Conservation (phyloP, 805 yeast species). For the Starmerella bombicola region DNA sequence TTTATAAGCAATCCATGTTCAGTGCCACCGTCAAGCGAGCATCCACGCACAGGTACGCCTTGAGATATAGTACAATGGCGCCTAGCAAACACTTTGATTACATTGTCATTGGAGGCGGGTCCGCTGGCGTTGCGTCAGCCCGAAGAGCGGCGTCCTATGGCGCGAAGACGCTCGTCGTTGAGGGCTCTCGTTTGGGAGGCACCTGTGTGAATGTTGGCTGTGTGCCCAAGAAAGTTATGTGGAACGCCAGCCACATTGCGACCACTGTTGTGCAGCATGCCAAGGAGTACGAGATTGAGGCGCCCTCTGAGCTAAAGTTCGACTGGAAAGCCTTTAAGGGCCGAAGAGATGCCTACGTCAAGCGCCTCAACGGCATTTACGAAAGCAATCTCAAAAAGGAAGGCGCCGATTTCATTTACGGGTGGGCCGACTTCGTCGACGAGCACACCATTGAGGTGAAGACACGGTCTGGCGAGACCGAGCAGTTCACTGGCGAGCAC, state of each 20-base stretch:
- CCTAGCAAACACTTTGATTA: conserved; percentile 66
- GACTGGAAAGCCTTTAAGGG: conserved; percentile 72
- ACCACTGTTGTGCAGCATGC: conserved; percentile 54
- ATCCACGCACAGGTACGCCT: not conserved
- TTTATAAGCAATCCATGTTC: no score
- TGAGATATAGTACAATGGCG: conserved; percentile 34
- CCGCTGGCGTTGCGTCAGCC: conserved; percentile 98
- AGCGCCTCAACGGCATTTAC: conserved; percentile 83
- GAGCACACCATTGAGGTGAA: conserved; percentile 56
- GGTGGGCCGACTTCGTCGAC: conserved; percentile 65
- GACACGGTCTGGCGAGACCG: conserved; percentile 46
- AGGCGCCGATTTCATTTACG: conserved; percentile 75
- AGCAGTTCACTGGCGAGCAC: conserved; percentile 63
- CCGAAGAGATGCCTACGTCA: conserved; percentile 84
- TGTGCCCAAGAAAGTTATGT: conserved; percentile 97
- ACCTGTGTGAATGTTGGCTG: conserved; percentile 99
- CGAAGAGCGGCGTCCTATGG: conserved; percentile 90
- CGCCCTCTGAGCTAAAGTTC: conserved; percentile 47
- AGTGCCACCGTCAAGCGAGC: not conserved
- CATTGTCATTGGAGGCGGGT: conserved; percentile 96
- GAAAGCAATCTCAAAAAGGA: conserved; percentile 77
- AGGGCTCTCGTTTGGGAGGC: conserved; percentile 78
- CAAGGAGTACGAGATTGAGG: conserved; percentile 67
- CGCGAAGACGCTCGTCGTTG: conserved; percentile 72
- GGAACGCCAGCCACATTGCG: conserved; percentile 93